These are phyloP conservation scores for Tripterygium wilfordii DNA, from an alignment of 177 flowering plant genomes.

Conservation along the genomic window DNA sequence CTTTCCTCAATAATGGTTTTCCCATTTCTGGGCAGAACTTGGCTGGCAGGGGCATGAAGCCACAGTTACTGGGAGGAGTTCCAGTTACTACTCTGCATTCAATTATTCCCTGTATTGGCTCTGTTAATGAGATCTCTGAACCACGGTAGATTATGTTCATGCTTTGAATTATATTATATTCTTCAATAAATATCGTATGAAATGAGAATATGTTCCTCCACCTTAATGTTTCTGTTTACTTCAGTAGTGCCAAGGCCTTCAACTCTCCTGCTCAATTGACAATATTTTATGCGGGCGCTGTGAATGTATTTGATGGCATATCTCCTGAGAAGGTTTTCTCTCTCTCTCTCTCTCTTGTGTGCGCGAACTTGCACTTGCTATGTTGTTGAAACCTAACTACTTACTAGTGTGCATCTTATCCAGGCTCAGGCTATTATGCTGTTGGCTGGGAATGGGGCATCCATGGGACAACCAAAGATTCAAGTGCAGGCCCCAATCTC, in stretches of 20 bases:
- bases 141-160: slow-evolving; percentile 28
- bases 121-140: slow-evolving; percentile 34
- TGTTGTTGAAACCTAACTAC: background rate
- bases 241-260: slow-evolving; percentile 36
- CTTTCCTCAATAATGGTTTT: slow-evolving; percentile 39
- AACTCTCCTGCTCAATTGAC: slow-evolving; percentile 60
- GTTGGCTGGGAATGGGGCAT: slow-evolving; percentile 51
- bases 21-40: slow-evolving; percentile 18
- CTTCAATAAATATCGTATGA: too few relatives aligned
- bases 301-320: slow-evolving; percentile 63
- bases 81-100: slow-evolving; percentile 30
- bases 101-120: slow-evolving; percentile 21
- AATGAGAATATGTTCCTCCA: too few relatives aligned
- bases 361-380: background rate
- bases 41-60: slow-evolving; percentile 23
- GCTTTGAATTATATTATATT: too few relatives aligned
- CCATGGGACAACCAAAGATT: slow-evolving; percentile 17
- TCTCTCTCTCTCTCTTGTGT: slow-evolving; percentile 9
- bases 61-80: slow-evolving; percentile 45
- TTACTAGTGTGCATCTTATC: slow-evolving; percentile 1
- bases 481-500: slow-evolving; percentile 31
- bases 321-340: slow-evolving; percentile 71
- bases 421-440: slow-evolving; percentile 80
- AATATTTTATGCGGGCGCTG: slow-evolving; percentile 79
- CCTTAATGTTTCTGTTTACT: too few relatives aligned